A percentile compares a stretch with the other conserved stretches of the same genome.
These are phyloP conservation scores for Phytophthora boehmeriae DNA, from an alignment of 352 stramenopile species.

Conservation along the genomic window DNA sequence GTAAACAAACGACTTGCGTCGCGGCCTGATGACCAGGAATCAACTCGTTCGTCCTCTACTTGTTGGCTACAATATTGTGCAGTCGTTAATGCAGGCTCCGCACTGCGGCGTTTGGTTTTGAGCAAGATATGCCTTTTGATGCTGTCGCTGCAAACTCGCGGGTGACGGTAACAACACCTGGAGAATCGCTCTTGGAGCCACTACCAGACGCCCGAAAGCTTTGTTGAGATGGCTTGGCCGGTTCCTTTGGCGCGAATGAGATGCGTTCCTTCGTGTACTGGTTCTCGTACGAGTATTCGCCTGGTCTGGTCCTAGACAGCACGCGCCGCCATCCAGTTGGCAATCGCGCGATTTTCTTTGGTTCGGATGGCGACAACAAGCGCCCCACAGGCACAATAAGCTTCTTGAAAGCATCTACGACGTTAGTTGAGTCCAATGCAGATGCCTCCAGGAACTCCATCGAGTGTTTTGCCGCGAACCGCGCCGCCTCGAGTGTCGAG, in stretches of 20 bases:
- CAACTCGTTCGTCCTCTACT: slow-evolving; percentile 15
- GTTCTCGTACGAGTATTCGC: slow-evolving; percentile 90
- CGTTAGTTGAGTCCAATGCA: slow-evolving; percentile 85
- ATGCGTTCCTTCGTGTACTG: slow-evolving; percentile 91
- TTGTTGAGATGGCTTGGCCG: slow-evolving; percentile 87
- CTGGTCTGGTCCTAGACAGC: slow-evolving; percentile 81
- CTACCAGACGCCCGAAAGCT: slow-evolving; percentile 59
- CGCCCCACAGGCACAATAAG: slow-evolving; percentile 86
- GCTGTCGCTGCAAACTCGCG: slow-evolving; percentile 83
- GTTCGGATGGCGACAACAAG: slow-evolving; percentile 67
- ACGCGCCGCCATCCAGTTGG: slow-evolving; percentile 81
- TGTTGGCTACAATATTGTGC: slow-evolving; percentile 62
- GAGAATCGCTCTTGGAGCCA: slow-evolving; percentile 36
- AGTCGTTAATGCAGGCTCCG: slow-evolving; percentile 54
- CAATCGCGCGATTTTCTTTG: slow-evolving; percentile 69
- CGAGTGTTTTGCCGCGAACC: slow-evolving; percentile 76
- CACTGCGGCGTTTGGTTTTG: slow-evolving; percentile 75
- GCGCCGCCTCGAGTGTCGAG: slow-evolving; percentile 84
- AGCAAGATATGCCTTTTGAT: slow-evolving; percentile 81
- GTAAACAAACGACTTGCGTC: slow-evolving; percentile 5
- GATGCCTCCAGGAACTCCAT: slow-evolving; percentile 91
- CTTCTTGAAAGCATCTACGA: slow-evolving; percentile 89
- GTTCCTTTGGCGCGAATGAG: slow-evolving; percentile 84
- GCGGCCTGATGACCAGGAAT: slow-evolving; percentile 32
- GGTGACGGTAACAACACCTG: slow-evolving; percentile 68